These are phyloP conservation scores for Rubia balearica DNA, from an alignment of 305 asterid genomes.

Conservation along the genomic window DNA sequence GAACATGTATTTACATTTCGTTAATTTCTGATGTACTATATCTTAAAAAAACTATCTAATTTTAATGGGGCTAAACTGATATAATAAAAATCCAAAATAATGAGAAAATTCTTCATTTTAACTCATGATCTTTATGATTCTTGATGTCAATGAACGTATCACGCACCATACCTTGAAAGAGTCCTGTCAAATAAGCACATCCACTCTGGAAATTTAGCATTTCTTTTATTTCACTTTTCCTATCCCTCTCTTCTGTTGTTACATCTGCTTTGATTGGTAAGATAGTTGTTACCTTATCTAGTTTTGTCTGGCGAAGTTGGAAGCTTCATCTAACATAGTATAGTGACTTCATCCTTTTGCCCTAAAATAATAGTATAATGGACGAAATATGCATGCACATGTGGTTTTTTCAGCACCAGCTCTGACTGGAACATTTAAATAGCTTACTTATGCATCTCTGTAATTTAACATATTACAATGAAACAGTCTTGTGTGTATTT, in stretches of 20 bases:
- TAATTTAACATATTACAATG: not conserved
- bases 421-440: not conserved
- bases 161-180: not conserved
- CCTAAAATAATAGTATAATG: too few species aligned
- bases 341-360: too few species aligned
- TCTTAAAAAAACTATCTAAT: not conserved
- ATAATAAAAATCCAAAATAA: not conserved
- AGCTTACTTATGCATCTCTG: not conserved
- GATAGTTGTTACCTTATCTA: not conserved
- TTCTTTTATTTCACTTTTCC: not conserved
- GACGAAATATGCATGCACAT: not conserved
- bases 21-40: not conserved
- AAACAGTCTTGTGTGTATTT: not conserved
- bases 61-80: not conserved
- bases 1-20: not conserved
- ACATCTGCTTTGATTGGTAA: not conserved
- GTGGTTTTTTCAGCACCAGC: not conserved
- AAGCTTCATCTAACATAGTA: not conserved
- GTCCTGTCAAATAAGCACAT: not conserved
- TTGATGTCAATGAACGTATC: not conserved
- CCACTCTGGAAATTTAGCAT: not conserved
- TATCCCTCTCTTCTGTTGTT: too few species aligned
- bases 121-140: not conserved
- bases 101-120: not conserved
- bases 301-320: not conserved